Base-by-base conservation (phyloP, 2,329 filamentous ascomycete genomes). In the Arthrinium puccinioides region DNA sequence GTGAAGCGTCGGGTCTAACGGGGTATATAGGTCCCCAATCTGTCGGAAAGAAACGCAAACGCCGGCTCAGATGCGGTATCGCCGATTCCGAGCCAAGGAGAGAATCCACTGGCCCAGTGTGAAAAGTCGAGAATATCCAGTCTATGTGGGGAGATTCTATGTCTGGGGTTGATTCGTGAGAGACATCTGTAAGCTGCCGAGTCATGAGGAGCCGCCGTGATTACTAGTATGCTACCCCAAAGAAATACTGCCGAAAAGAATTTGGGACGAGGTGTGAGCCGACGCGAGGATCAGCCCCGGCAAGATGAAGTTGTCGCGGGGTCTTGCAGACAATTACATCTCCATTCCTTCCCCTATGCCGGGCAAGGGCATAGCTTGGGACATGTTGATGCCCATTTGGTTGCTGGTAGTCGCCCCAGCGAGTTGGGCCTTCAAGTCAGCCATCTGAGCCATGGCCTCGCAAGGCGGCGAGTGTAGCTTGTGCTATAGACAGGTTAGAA, bases 391-490 rank as follows among this genome's bases (percentile, higher is more conserved):
- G 29, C 45, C 36, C 50, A 56, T 48, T 37, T 53, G 53, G 35
- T 38, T 49, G 33, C 29, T 30, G 19, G 40, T 34, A 10, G 21
- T 32, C 14, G 19, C 33, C 16, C 37, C 40, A 21, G 54, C 53
- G 21, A 64, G 54, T 27, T 52, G 53, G 16, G 54, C 54, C 38
- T 53, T 41, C 41, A 71, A 57, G 14, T 66, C 68, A 8, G 67
- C 67, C 23, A 68, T 63, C 46, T 75, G 68, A 39, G 76, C 77
- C 44, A 95, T 88, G 1, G 88, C 87, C 54, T 94, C 94, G 67
- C 89, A 96, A 37, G 84, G 84, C 18, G 87, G 83, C 10, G 87
- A 92, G 60, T 96, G 84, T 45, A 82, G 78, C 61, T 86, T 87
- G 66, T 82, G 77, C 76, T 81, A 43, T 48, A 44, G n/a, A n/a